phyloP scores from a whole-genome alignment of 495 filamentous ascomycete genomes.

The Hyaloscypha variabilis region DNA sequence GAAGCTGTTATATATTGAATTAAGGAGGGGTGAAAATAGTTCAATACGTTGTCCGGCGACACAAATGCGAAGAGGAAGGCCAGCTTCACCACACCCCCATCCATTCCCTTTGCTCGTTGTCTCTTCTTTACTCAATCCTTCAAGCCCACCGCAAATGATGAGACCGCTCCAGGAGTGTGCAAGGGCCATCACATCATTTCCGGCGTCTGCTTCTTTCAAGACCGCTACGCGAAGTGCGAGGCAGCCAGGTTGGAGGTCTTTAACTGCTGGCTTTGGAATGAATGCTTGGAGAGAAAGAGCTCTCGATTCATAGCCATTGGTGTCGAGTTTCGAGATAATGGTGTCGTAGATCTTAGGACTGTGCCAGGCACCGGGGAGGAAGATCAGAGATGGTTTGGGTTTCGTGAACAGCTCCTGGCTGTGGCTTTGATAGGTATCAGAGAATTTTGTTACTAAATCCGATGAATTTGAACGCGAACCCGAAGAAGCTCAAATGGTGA shows the following conservation, averaged over 20 bases:
- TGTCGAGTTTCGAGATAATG: slow-evolving; percentile 31
- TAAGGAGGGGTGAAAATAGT: too few relatives aligned
- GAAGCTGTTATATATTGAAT: too few relatives aligned
- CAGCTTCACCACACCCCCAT: slow-evolving; percentile 7
- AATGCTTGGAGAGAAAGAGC: slow-evolving; percentile 30
- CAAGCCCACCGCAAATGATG: neutral
- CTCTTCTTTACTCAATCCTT: slow-evolving; percentile 10
- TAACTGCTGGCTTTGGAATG: neutral
- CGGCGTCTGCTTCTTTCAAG: slow-evolving; percentile 1
- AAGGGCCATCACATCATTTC: slow-evolving; percentile 6
- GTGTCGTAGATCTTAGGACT: slow-evolving; percentile 30
- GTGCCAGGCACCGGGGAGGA: slow-evolving; percentile 43
- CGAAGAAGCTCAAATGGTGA: too few relatives aligned
- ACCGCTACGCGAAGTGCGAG: neutral
- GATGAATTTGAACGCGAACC: too few relatives aligned
- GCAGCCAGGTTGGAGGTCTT: slow-evolving; percentile 5
- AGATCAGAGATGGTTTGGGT: slow-evolving; percentile 27
- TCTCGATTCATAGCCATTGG: slow-evolving; percentile 31
- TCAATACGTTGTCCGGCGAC: neutral
- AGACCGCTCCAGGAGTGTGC: slow-evolving; percentile 6
- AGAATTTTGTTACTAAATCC: too few relatives aligned
- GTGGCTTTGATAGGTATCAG: too few relatives aligned
- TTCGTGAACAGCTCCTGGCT: too few relatives aligned
- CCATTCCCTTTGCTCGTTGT: slow-evolving; percentile 4
- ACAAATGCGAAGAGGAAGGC: neutral